These are phyloP conservation scores for Hypoxylon sp. DNA, from an alignment of 2,329 filamentous ascomycete genomes.

Conservation along the genomic window DNA sequence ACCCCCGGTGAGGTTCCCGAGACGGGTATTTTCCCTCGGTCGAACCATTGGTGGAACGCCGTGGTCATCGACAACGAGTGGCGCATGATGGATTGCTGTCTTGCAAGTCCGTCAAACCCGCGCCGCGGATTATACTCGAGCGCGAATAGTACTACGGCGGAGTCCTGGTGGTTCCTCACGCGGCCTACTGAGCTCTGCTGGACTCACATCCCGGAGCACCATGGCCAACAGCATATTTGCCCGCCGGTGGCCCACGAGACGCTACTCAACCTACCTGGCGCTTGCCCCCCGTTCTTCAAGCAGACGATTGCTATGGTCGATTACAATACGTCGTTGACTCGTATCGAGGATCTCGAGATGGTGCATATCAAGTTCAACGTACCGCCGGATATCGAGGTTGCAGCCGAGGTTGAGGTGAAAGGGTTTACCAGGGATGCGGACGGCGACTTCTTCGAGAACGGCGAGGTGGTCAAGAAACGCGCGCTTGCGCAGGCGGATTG, in stretches of 20 bases:
- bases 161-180: slow-evolving; percentile 94
- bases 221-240: slow-evolving; percentile 91
- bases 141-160: slow-evolving; percentile 75
- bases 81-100: slow-evolving; percentile 94
- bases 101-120: slow-evolving; percentile 92
- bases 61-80: slow-evolving; percentile 94
- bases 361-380: slow-evolving; percentile 90
- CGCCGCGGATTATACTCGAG: slow-evolving; percentile 82
- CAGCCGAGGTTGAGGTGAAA: slow-evolving; percentile 90
- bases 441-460: slow-evolving; percentile 93
- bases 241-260: slow-evolving; percentile 89
- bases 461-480: slow-evolving; percentile 85
- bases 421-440: slow-evolving; percentile 85
- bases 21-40: slow-evolving; percentile 81
- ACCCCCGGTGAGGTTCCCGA: slow-evolving; percentile 86
- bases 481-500: slow-evolving; percentile 93
- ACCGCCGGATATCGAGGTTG: slow-evolving; percentile 88
- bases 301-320: slow-evolving; percentile 83
- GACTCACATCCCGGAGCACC: slow-evolving; percentile 91
- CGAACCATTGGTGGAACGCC: slow-evolving; percentile 99
- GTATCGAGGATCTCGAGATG: slow-evolving; percentile 93
- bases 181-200: slow-evolving; percentile 92
- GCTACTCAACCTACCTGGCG: slow-evolving; percentile 85
- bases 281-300: slow-evolving; percentile 89
- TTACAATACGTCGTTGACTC: slow-evolving; percentile 88